Evolutionary conservation across 129 eudicot species (phyloP).

Genomic region (Flaveria robusta): DNA sequence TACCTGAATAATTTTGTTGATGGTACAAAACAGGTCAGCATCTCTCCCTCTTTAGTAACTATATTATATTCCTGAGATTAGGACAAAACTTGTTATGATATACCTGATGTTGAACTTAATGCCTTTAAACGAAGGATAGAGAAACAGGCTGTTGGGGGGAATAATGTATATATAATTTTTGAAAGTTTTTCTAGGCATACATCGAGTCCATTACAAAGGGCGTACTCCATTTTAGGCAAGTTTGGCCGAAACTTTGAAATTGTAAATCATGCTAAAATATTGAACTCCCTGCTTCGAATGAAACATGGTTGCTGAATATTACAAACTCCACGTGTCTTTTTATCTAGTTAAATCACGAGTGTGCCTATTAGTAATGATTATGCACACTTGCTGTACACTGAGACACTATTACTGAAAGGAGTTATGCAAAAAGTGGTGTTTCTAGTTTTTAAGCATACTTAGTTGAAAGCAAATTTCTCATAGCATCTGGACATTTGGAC

Average conservation of each 20-base stretch:
- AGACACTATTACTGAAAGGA: not conserved
- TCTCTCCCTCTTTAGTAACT: constrained; percentile 11
- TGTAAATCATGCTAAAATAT: not conserved
- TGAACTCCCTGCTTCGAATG: not conserved
- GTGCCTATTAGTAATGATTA: not conserved
- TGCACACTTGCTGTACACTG: not conserved
- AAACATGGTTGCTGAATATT: not conserved
- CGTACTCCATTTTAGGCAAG: not conserved
- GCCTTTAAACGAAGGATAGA: not conserved
- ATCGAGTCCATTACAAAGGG: not conserved
- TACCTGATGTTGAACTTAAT: not conserved
- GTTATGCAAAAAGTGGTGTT: not conserved
- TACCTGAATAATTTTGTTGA: constrained; percentile 88
- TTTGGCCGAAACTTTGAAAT: not conserved
- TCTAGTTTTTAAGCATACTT: not conserved
- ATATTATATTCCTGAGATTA: constrained; percentile 4
- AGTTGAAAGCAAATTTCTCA: not conserved
- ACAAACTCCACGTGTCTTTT: not conserved
- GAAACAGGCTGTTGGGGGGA: constrained; percentile 12
- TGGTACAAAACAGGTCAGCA: constrained; percentile 88
- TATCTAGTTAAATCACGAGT: not conserved
- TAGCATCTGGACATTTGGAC: not conserved
- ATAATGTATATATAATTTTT: not conserved
- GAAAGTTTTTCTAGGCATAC: constrained; percentile 1
- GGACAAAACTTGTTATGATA: constrained; percentile 10